Evolutionary conservation across 305 asterid species (phyloP).

Genomic region (Fraxinus sp.): DNA sequence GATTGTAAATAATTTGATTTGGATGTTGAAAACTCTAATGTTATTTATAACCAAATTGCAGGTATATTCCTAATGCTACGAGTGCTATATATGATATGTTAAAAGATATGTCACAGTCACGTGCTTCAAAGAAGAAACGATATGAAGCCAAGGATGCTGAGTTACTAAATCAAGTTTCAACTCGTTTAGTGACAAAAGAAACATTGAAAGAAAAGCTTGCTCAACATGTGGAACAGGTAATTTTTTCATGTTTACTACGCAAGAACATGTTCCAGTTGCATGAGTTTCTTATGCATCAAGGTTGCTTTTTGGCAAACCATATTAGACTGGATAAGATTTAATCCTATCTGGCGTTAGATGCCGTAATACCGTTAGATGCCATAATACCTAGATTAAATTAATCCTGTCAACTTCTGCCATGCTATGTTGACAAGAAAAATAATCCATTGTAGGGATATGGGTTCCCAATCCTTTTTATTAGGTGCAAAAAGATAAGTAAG

Average conservation of each 20-base stretch:
- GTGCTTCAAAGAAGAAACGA: conserved; percentile 65
- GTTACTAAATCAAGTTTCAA: conserved; percentile 63
- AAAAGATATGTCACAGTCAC: conserved; percentile 55
- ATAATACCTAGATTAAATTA: background rate
- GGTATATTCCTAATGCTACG: conserved; percentile 81
- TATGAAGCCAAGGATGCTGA: conserved; percentile 54
- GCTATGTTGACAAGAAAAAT: background rate
- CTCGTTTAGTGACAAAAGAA: conserved; percentile 48
- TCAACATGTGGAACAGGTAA: conserved; percentile 80
- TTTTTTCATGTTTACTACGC: background rate
- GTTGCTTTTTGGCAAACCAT: background rate
- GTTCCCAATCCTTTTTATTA: background rate
- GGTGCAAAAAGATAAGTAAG: background rate
- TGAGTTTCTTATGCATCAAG: background rate
- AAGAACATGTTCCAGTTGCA: background rate
- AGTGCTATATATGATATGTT: conserved; percentile 65
- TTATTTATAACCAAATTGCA: conserved; percentile 30
- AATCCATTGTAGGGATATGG: background rate
- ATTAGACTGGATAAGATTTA: background rate
- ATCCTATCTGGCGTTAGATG: background rate
- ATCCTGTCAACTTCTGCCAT: background rate
- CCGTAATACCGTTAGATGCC: background rate
- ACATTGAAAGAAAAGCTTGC: conserved; percentile 75
- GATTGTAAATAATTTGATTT: conserved; percentile 22
- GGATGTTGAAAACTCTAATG: conserved; percentile 2